Conservation (phyloP, 164 flowering plant genomes). For the Pachysandra terminalis region DNA sequence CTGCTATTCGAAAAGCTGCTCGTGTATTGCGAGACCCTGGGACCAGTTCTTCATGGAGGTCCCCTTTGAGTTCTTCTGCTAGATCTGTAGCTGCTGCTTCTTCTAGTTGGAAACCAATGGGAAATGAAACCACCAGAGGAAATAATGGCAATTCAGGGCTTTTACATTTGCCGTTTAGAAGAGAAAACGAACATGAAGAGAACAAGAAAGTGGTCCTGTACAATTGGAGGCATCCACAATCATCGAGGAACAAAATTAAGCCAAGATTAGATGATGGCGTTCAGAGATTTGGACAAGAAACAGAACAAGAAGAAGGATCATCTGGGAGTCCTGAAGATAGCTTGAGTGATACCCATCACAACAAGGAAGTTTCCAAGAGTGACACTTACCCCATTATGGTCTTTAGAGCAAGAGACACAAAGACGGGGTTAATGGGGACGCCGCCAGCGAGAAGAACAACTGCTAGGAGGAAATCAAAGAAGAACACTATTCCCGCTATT, state of each 20-base stretch:
- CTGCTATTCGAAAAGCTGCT: constrained; percentile 81
- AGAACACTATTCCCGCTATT: constrained; percentile 3
- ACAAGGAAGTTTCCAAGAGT: constrained; percentile 45
- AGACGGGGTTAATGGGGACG: constrained; percentile 14
- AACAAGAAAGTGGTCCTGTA: constrained; percentile 60
- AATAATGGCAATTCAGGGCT: not conserved
- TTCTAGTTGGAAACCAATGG: constrained; percentile 15
- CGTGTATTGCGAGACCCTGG: constrained; percentile 83
- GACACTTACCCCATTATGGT: constrained; percentile 36
- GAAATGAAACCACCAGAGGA: constrained; percentile 14
- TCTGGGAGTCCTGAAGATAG: constrained; percentile 50
- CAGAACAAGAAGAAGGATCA: constrained; percentile 23
- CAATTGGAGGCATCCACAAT: constrained; percentile 76
- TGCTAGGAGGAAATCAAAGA: constrained; percentile 23
- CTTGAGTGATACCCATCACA: constrained; percentile 41
- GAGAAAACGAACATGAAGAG: constrained; percentile 6
- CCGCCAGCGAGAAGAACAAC: constrained; percentile 31
- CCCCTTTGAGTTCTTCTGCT: constrained; percentile 52
- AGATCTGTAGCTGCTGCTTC: constrained; percentile 39
- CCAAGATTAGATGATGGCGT: constrained; percentile 24
- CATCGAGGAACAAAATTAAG: constrained; percentile 44
- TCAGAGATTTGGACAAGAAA: too few species aligned
- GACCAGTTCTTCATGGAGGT: constrained; percentile 79
- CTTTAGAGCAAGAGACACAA: constrained; percentile 47
- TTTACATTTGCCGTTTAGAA: constrained; percentile 9